A percentile compares a stretch with the other conserved stretches of the same genome.
These are phyloP conservation scores for Diplodia seriata DNA, from an alignment of 2,329 filamentous ascomycete genomes.

Conservation along the genomic window DNA sequence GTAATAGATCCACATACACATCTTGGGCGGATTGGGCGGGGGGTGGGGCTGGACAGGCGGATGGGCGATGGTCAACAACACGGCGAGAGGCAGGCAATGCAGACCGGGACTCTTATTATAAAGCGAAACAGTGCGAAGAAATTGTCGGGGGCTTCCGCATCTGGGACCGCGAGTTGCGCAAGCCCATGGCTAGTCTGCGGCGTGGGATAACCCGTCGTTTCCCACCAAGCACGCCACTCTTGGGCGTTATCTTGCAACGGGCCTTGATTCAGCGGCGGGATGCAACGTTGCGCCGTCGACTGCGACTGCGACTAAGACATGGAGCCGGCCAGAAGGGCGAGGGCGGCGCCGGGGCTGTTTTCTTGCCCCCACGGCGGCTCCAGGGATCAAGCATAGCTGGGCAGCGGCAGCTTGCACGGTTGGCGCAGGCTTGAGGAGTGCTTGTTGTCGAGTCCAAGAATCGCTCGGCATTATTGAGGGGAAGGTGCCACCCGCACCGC, in stretches of 20 bases:
- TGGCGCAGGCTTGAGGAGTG: constrained; percentile 21
- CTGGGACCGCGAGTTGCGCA: background rate
- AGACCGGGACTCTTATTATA: constrained; percentile 1
- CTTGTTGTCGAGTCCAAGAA: background rate
- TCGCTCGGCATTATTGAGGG: constrained; percentile 12
- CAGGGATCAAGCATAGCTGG: constrained; percentile 13
- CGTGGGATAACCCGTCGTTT: background rate
- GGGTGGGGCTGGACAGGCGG: background rate
- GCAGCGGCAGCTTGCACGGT: background rate
- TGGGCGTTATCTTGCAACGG: constrained; percentile 27
- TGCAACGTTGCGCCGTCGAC: constrained; percentile 3
- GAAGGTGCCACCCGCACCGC: constrained; percentile 9
- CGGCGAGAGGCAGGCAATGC: background rate
- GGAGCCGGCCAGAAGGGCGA: background rate
- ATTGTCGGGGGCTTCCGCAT: background rate
- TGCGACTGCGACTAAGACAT: background rate
- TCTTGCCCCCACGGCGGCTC: background rate
- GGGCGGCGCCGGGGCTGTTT: background rate
- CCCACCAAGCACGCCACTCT: constrained; percentile 25
- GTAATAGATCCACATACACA: constrained; percentile 19
- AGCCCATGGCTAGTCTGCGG: constrained; percentile 4
- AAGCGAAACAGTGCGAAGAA: background rate
- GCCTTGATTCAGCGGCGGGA: background rate
- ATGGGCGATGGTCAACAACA: constrained; percentile 17
- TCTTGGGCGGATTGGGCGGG: constrained; percentile 4